Evolutionary conservation across 768 basidiomycete species (phyloP).

Genomic region (Boletus pseudopeckii): DNA sequence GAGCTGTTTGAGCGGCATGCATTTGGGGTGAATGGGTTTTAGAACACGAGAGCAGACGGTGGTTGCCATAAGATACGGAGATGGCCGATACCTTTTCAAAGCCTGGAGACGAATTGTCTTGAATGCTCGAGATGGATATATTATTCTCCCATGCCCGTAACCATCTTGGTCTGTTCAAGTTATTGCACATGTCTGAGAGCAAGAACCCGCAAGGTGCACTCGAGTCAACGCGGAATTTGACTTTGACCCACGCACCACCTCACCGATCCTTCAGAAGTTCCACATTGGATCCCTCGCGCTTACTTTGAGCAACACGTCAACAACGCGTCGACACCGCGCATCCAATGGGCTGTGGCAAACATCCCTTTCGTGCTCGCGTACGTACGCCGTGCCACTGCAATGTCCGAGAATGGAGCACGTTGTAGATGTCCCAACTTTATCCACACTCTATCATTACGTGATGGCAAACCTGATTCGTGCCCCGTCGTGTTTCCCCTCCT

Average conservation of each 20-base stretch:
- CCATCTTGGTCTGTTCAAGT: background rate
- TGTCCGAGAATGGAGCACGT: background rate
- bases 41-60: background rate
- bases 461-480: too few species aligned
- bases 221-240: background rate
- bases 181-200: background rate
- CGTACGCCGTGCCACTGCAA: background rate
- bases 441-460: slow-evolving; percentile 1
- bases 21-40: slow-evolving; percentile 2
- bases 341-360: background rate
- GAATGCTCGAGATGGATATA: background rate
- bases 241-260: background rate
- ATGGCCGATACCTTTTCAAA: background rate
- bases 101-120: background rate
- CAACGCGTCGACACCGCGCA: background rate
- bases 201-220: background rate
- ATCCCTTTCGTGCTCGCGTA: slow-evolving; percentile 1
- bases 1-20: background rate
- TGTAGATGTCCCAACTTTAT: background rate
- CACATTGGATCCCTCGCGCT: background rate
- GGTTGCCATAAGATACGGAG: too few species aligned
- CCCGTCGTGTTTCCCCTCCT: too few species aligned
- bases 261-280: background rate
- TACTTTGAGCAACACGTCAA: background rate
- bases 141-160: background rate